These are phyloP conservation scores for Trypanosoma conorhini DNA, from an alignment of 208 protist species.

Conservation along the genomic window DNA sequence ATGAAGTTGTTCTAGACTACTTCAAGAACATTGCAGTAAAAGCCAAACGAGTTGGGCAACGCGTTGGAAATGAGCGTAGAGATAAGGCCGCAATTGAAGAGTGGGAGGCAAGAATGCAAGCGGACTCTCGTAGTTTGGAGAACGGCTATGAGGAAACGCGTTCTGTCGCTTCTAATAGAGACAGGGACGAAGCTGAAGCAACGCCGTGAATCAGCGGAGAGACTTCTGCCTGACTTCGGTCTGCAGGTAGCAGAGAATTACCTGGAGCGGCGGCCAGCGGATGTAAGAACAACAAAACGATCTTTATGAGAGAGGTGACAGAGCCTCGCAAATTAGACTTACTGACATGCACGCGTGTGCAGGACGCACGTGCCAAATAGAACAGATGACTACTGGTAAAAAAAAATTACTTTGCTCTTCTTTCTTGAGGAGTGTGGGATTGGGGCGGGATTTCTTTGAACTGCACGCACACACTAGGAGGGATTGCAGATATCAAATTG, in stretches of 20 bases:
- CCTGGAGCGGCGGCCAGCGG: neutral
- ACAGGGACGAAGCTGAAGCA: constrained; percentile 20
- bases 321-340: neutral
- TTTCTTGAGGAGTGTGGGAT: neutral
- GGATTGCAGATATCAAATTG: neutral
- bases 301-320: neutral
- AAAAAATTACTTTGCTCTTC: neutral
- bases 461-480: neutral
- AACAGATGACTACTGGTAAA: neutral
- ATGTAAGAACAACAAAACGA: constrained; percentile 8
- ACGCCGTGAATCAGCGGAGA: constrained; percentile 4
- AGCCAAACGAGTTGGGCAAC: constrained; percentile 55
- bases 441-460: neutral
- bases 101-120: constrained; percentile 80
- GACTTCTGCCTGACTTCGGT: neutral
- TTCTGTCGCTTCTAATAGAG: constrained; percentile 21
- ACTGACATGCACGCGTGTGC: neutral
- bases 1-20: constrained; percentile 69
- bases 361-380: neutral
- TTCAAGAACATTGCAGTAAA: constrained; percentile 84
- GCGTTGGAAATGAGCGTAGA: constrained; percentile 53
- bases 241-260: neutral
- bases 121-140: constrained; percentile 25
- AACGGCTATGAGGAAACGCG: constrained; percentile 30
- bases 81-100: constrained; percentile 80